Evolutionary conservation across 2,329 filamentous ascomycete genomes (phyloP).

Genomic region (Penicillium nordicum): DNA sequence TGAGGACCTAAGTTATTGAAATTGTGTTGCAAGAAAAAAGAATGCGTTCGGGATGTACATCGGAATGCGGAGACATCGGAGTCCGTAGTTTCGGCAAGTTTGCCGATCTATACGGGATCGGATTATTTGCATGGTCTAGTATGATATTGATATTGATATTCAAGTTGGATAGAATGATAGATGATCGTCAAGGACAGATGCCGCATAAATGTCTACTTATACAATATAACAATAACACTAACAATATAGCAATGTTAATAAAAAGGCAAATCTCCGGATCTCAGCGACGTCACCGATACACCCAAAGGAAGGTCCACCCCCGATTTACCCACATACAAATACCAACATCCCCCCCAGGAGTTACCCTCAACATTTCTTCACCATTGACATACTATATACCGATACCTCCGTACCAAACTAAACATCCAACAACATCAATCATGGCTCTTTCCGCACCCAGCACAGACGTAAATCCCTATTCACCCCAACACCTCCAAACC

Average conservation of each 20-base stretch:
- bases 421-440: constrained; percentile 4
- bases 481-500: no score
- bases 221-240: background rate
- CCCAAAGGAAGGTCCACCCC: constrained; percentile 15
- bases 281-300: constrained; percentile 1
- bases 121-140: background rate
- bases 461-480: constrained; percentile 26
- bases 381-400: background rate
- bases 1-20: no score
- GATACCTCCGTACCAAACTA: no score
- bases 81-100: background rate
- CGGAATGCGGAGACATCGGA: background rate
- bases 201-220: no score
- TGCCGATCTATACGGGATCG: background rate
- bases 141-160: no score
- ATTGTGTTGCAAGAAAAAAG: no score
- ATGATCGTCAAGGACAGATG: no score
- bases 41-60: background rate
- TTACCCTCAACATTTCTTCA: background rate
- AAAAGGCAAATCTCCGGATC: background rate
- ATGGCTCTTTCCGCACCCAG: constrained; percentile 32
- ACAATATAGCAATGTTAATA: no score
- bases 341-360: background rate
- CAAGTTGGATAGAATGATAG: no score
- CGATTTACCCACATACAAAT: background rate